A percentile compares a stretch with the other conserved stretches of the same genome.
Conservation (phyloP, 805 yeast species). For the Kockiozyma suomiensis region DNA sequence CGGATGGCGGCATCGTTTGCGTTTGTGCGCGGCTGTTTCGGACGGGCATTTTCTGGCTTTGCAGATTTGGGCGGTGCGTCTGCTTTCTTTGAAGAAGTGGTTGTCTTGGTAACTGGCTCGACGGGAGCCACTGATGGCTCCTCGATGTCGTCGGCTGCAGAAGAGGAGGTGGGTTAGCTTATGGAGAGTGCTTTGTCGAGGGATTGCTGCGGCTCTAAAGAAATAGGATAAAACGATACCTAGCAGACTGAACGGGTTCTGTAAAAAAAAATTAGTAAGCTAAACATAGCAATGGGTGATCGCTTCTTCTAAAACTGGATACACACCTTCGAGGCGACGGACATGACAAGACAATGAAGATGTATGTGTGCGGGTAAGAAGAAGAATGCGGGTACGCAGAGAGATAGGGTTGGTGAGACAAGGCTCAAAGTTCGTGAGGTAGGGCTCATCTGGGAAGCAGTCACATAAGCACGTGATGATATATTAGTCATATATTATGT, state of each 20-base stretch:
- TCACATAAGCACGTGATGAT: constrained; percentile 3
- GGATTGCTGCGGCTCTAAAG: neutral
- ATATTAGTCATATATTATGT: neutral
- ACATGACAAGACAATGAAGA: constrained; percentile 22
- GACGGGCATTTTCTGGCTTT: constrained; percentile 56
- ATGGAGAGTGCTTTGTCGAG: neutral
- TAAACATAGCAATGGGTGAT: no score
- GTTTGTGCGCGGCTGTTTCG: constrained; percentile 62
- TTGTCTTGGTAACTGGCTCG: constrained; percentile 57
- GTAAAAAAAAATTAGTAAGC: neutral
- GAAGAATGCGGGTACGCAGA: neutral
- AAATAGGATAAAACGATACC: constrained; percentile 18
- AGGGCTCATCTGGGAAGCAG: constrained; percentile 5
- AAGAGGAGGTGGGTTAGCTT: neutral
- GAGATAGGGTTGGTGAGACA: neutral
- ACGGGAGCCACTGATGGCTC: constrained; percentile 57
- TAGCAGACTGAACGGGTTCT: constrained; percentile 32
- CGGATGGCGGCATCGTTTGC: constrained; percentile 84
- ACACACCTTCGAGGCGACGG: constrained; percentile 26
- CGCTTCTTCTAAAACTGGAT: no score
- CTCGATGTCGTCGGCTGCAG: constrained; percentile 73
- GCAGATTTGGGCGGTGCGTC: constrained; percentile 82
- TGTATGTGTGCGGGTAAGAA: neutral
- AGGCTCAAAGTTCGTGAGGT: neutral
- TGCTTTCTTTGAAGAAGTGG: constrained; percentile 77